A percentile compares a stretch with the other conserved stretches of the same genome.
Evolutionary conservation across 2,329 filamentous ascomycete genomes (phyloP).

Genomic region (Fusarium euwallaceae): DNA sequence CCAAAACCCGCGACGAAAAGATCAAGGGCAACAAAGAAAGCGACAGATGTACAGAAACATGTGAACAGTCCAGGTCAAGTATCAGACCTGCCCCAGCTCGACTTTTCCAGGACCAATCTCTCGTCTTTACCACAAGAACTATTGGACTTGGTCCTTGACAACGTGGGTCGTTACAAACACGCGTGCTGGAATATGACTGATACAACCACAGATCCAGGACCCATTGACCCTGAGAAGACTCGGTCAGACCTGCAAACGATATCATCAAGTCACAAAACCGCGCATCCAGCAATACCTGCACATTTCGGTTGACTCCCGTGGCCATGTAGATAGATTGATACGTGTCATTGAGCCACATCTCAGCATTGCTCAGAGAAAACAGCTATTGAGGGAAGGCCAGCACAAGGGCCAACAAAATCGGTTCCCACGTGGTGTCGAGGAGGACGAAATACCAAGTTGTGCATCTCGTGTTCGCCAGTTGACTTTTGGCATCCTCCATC

Average conservation of each 20-base stretch:
- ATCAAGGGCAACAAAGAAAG: not conserved
- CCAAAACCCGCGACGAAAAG: not conserved
- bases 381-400: not conserved
- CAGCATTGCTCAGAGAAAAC: not conserved
- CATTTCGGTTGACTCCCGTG: not conserved
- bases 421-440: not conserved
- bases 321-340: not conserved
- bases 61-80: not conserved
- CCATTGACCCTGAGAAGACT: not conserved
- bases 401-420: not conserved
- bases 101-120: not conserved
- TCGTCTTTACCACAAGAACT: not conserved
- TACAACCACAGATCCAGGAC: not conserved
- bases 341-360: not conserved
- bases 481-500: not conserved
- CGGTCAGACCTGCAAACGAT: not conserved
- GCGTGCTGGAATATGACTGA: not conserved
- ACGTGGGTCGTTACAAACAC: not conserved
- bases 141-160: not conserved
- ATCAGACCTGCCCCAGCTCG: not conserved
- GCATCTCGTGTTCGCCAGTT: not conserved
- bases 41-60: not conserved
- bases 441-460: not conserved
- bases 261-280: not conserved
- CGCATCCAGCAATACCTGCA: not conserved